phyloP scores from a whole-genome alignment of 2,329 filamentous ascomycete species.

The Pseudopithomyces maydicus region DNA sequence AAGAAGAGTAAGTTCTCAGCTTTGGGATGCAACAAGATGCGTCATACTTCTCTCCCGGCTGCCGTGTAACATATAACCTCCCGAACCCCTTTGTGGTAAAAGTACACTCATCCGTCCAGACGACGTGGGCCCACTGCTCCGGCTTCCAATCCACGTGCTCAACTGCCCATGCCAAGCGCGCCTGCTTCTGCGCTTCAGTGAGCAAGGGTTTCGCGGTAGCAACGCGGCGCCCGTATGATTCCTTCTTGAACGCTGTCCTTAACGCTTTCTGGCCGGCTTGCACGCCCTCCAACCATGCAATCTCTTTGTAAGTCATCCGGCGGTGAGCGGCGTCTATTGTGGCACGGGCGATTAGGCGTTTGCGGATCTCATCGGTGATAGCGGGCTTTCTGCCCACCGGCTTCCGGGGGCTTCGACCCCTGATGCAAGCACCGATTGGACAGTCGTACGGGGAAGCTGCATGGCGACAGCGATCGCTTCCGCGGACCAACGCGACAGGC shows the following conservation, averaged over 20 bases:
- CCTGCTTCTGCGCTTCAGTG: conserved; percentile 13
- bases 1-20: conserved; percentile 17
- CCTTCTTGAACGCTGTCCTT: conserved; percentile 14
- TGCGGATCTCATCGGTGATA: neutral
- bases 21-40: conserved; percentile 17
- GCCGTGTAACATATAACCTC: conserved; percentile 14
- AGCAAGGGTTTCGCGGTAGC: conserved; percentile 17
- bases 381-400: neutral
- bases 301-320: conserved; percentile 8
- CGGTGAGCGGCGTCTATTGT: conserved; percentile 9
- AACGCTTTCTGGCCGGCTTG: conserved; percentile 13
- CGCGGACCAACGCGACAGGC: neutral
- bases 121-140: conserved; percentile 12
- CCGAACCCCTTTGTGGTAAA: conserved; percentile 12
- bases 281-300: conserved; percentile 15
- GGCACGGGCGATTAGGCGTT: conserved; percentile 10
- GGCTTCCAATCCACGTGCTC: conserved; percentile 12
- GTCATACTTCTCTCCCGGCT: conserved; percentile 17
- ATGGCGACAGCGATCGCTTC: conserved; percentile 1
- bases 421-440: conserved; percentile 5
- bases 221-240: conserved; percentile 10
- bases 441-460: conserved; percentile 5
- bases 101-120: conserved; percentile 18
- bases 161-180: conserved; percentile 12
- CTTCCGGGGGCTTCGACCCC: neutral